phyloP scores from a whole-genome alignment of 2,329 filamentous ascomycete genomes.

The Sporothrix pseudoabietina region DNA sequence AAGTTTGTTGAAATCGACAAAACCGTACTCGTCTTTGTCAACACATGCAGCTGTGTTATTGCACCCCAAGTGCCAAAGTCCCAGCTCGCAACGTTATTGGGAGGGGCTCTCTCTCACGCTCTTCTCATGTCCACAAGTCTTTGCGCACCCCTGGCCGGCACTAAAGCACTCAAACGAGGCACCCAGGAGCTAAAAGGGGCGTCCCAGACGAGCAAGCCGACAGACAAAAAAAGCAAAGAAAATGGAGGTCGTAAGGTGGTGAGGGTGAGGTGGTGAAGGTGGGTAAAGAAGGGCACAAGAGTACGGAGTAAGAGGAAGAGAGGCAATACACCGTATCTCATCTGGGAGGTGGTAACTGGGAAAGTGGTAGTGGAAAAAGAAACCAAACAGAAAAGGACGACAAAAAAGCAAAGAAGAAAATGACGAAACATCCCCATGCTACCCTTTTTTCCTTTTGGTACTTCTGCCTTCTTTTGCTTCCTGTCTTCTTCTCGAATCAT shows the following conservation, averaged over 20 bases:
- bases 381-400: conserved; percentile 4
- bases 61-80: not conserved
- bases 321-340: not conserved
- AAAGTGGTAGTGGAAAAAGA: not conserved
- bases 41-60: conserved; percentile 1
- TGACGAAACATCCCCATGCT: not conserved
- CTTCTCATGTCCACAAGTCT: not conserved
- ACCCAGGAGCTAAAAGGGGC: conserved; percentile 1
- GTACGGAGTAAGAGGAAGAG: not conserved
- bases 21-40: not conserved
- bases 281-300: not conserved
- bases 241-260: not conserved
- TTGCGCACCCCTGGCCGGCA: conserved; percentile 6
- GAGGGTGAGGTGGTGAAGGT: not conserved
- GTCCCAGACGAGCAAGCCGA: conserved; percentile 8
- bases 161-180: conserved; percentile 20
- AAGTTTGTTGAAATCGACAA: not conserved
- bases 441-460: not conserved
- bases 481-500: not conserved
- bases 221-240: conserved; percentile 1
- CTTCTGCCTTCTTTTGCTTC: not conserved
- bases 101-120: not conserved
- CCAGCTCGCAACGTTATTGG: conserved; percentile 9
- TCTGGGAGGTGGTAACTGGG: not conserved
- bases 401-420: not conserved